phyloP scores from a whole-genome alignment of 768 basidiomycete species.

The Cantharellus cinnabarinus region DNA sequence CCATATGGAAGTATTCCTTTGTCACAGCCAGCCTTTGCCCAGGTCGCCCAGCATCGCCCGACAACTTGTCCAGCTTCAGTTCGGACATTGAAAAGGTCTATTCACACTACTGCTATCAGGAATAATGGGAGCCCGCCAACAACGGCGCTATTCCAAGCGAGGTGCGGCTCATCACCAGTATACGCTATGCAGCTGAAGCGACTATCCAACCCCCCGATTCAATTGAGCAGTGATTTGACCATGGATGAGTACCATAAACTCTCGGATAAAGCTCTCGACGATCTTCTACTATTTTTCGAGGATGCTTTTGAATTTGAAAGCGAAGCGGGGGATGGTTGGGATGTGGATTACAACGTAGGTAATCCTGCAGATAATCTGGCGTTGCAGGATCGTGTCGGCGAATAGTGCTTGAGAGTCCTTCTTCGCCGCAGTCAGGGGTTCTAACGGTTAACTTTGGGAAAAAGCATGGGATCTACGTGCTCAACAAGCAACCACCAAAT shows the following conservation, averaged over 20 bases:
- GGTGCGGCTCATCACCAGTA: too few species aligned
- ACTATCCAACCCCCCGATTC: too few species aligned
- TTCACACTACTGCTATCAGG: too few species aligned
- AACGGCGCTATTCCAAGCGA: too few species aligned
- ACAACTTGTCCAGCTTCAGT: too few species aligned
- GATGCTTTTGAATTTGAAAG: slow-evolving; percentile 35
- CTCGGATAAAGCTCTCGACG: slow-evolving; percentile 61
- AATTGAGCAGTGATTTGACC: slow-evolving; percentile 26
- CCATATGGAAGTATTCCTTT: too few species aligned
- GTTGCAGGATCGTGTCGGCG: background rate
- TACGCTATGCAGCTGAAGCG: too few species aligned
- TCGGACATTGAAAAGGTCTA: too few species aligned
- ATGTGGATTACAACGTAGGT: slow-evolving; percentile 79
- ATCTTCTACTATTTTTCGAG: slow-evolving; percentile 55
- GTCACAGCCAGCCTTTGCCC: too few species aligned
- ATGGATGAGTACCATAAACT: slow-evolving; percentile 47
- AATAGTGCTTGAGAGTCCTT: background rate
- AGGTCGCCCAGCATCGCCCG: too few species aligned
- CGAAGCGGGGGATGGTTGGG: slow-evolving; percentile 33
- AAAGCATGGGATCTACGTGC: slow-evolving; percentile 64
- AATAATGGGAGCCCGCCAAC: too few species aligned
- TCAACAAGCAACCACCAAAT: slow-evolving; percentile 95
- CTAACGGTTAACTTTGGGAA: slow-evolving; percentile 58
- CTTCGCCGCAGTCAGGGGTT: slow-evolving; percentile 59
- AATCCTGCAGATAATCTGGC: background rate